Conservation (phyloP, 2,329 filamentous ascomycete species). For the Colletotrichum tamarilloi region DNA sequence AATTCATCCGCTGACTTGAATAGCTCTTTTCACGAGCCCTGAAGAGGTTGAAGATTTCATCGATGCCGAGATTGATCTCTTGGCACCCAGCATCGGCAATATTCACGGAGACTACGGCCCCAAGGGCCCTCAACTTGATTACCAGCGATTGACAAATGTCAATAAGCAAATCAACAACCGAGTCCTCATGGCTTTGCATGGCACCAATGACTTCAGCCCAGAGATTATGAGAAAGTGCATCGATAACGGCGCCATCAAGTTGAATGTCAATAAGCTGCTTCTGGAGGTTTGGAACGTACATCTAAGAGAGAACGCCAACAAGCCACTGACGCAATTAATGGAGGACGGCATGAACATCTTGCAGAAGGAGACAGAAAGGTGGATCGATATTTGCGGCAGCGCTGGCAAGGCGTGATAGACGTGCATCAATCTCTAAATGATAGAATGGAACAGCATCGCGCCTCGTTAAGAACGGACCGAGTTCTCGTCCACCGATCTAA, state of each 20-base stretch:
- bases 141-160: slow-evolving; percentile 58
- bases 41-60: slow-evolving; percentile 79
- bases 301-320: slow-evolving; percentile 36
- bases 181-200: slow-evolving; percentile 38
- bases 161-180: slow-evolving; percentile 38
- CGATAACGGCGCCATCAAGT: slow-evolving; percentile 34
- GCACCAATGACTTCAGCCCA: slow-evolving; percentile 39
- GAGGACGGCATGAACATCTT: slow-evolving; percentile 39
- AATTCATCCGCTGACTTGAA: background rate
- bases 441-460: too few relatives aligned
- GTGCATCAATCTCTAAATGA: too few relatives aligned
- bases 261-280: slow-evolving; percentile 36
- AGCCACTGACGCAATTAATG: slow-evolving; percentile 39
- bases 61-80: slow-evolving; percentile 76
- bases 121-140: slow-evolving; percentile 71
- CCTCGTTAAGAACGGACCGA: too few relatives aligned
- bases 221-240: slow-evolving; percentile 36
- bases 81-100: slow-evolving; percentile 82
- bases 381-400: slow-evolving; percentile 41
- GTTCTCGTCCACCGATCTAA: too few relatives aligned
- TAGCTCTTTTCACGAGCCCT: slow-evolving; percentile 66
- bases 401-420: slow-evolving; percentile 38
- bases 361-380: slow-evolving; percentile 38
- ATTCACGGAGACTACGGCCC: slow-evolving; percentile 80
- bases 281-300: slow-evolving; percentile 21